Evolutionary conservation across 208 protist genomes (phyloP).

Genomic region (Acanthamoeba lugdunensis): DNA sequence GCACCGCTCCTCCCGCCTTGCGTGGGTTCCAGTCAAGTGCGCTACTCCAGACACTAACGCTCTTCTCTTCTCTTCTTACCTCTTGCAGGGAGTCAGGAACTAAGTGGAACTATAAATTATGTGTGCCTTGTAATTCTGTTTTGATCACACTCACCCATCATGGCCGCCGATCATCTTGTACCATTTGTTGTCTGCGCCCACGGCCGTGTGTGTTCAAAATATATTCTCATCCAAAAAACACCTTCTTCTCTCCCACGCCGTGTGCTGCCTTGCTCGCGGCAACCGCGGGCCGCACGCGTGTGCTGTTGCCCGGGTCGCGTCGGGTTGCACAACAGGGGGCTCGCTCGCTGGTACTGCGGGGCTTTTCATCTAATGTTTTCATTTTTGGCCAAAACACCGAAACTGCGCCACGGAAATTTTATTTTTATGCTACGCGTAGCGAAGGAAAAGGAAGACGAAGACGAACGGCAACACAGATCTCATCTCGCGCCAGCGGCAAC

Average conservation of each 20-base stretch:
- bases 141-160: neutral
- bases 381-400: no score
- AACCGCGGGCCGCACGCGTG: no score
- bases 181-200: slow-evolving; percentile 19
- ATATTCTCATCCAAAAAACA: neutral
- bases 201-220: neutral
- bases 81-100: neutral
- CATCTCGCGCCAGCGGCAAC: neutral
- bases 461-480: neutral
- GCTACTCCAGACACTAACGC: no score
- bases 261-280: no score
- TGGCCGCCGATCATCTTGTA: slow-evolving; percentile 25
- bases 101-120: slow-evolving; percentile 47
- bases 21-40: neutral
- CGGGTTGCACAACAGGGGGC: no score
- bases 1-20: no score
- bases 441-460: neutral
- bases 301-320: no score
- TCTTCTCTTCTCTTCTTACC: neutral
- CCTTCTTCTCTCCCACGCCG: no score
- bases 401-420: no score
- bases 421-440: no score
- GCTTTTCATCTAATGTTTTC: no score
- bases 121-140: neutral
- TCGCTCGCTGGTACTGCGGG: no score